These are phyloP conservation scores for Golubevia pallescens DNA, from an alignment of 1,284 basidiomycete species.

Conservation along the genomic window DNA sequence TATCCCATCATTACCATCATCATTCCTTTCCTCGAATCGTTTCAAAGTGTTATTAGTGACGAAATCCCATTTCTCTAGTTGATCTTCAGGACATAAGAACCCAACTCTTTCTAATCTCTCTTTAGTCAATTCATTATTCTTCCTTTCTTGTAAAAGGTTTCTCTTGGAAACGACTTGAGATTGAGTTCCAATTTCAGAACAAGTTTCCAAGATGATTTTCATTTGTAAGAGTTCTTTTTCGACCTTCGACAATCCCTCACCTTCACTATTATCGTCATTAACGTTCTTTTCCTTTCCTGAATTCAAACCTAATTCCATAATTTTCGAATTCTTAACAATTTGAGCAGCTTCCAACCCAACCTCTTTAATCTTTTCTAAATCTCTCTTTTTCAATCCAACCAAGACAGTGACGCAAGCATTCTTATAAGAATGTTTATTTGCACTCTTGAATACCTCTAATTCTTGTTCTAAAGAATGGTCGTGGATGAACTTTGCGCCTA, in stretches of 20 bases:
- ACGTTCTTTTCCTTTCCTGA: too few relatives aligned
- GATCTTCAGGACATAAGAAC: slow-evolving; percentile 34
- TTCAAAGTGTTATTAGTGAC: slow-evolving; percentile 7
- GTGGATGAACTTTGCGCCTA: slow-evolving; percentile 20
- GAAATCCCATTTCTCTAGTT: slow-evolving; percentile 37
- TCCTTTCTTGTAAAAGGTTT: slow-evolving; percentile 9
- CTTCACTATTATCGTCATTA: neutral
- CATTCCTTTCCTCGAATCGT: neutral
- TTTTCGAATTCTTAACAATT: slow-evolving; percentile 12
- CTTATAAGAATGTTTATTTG: slow-evolving; percentile 28
- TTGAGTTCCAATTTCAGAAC: slow-evolving; percentile 38
- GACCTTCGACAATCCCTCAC: neutral
- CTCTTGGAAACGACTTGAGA: slow-evolving; percentile 36
- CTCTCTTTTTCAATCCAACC: slow-evolving; percentile 32
- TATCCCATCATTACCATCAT: slow-evolving; percentile 9
- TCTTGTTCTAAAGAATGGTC: slow-evolving; percentile 34
- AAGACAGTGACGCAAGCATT: slow-evolving; percentile 37
- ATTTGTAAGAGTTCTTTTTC: neutral
- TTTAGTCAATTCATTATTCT: slow-evolving; percentile 22
- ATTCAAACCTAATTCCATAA: neutral
- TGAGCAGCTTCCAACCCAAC: slow-evolving; percentile 14
- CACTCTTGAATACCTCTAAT: slow-evolving; percentile 24
- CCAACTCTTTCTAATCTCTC: slow-evolving; percentile 25
- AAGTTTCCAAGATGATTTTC: slow-evolving; percentile 11
- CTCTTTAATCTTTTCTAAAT: slow-evolving; percentile 7